Percentiles rank a stretch among this genome's conserved stretches.
Evolutionary conservation across 345 rosid genomes (phyloP).

Genomic region (Gossypium rotundifolium): DNA sequence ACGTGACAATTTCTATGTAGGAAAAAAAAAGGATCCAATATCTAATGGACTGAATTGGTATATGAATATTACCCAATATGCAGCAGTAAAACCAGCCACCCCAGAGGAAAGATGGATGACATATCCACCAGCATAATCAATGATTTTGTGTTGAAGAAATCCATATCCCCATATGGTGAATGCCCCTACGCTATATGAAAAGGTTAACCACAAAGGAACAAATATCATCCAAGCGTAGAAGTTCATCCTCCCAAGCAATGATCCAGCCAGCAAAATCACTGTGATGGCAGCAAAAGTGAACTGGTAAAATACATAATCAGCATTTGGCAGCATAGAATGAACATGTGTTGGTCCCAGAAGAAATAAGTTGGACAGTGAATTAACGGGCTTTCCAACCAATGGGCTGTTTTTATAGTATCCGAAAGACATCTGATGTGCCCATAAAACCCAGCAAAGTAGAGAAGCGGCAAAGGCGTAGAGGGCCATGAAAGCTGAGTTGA

Average conservation of each 20-base stretch:
- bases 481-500: constrained; percentile 64
- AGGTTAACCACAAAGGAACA: constrained; percentile 53
- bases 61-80: constrained; percentile 43
- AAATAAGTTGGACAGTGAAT: constrained; percentile 2
- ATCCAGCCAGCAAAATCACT: constrained; percentile 44
- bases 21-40: neutral
- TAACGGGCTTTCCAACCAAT: constrained; percentile 31
- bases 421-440: constrained; percentile 55
- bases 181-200: constrained; percentile 44
- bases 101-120: constrained; percentile 71
- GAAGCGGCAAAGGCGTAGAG: constrained; percentile 51
- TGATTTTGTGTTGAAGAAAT: constrained; percentile 20
- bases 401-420: constrained; percentile 20
- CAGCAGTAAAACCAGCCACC: constrained; percentile 65
- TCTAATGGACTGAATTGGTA: no score
- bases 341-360: neutral
- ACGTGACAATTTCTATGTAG: neutral
- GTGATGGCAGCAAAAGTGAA: constrained; percentile 66
- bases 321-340: constrained; percentile 12
- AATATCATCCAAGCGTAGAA: constrained; percentile 64
- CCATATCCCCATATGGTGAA: constrained; percentile 47
- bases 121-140: constrained; percentile 60
- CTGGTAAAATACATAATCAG: constrained; percentile 45
- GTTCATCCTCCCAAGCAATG: constrained; percentile 62
- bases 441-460: constrained; percentile 50